phyloP scores from a whole-genome alignment of 2,329 filamentous ascomycete genomes.

The Scedosporium boydii region DNA sequence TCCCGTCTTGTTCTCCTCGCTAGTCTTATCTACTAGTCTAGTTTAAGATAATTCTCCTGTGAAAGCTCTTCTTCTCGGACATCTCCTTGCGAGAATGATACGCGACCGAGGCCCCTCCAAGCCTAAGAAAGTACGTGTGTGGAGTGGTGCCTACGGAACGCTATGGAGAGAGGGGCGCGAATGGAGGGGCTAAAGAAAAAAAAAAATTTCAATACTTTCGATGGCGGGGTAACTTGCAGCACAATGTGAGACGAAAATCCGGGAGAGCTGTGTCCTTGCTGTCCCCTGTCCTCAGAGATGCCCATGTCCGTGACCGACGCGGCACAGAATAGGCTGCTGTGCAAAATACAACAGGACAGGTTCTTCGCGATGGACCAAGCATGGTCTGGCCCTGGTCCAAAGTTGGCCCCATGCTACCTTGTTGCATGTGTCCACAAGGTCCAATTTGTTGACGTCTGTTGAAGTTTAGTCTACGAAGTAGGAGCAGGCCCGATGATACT shows the following conservation, averaged over 20 bases:
- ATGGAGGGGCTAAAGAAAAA: constrained; percentile 5
- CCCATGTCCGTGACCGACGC: background rate
- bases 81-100: background rate
- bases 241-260: background rate
- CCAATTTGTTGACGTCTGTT: background rate
- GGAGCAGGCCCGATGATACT: background rate
- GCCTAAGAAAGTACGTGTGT: background rate
- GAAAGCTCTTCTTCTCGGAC: background rate
- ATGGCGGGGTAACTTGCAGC: constrained; percentile 5
- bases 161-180: background rate
- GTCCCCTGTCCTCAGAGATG: background rate
- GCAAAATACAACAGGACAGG: background rate
- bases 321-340: background rate
- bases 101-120: background rate
- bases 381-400: background rate
- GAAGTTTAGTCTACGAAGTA: background rate
- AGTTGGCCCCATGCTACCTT: background rate
- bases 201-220: background rate
- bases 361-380: background rate
- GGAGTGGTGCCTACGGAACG: background rate
- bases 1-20: background rate
- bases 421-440: background rate
- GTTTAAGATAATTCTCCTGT: background rate
- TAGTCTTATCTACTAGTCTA: background rate
- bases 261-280: background rate